Evolutionary conservation across 176 grass and related monocot species (phyloP), one percentile per base, ranked within the genome.

Genomic region (Eremochloa ophiuroides): DNA sequence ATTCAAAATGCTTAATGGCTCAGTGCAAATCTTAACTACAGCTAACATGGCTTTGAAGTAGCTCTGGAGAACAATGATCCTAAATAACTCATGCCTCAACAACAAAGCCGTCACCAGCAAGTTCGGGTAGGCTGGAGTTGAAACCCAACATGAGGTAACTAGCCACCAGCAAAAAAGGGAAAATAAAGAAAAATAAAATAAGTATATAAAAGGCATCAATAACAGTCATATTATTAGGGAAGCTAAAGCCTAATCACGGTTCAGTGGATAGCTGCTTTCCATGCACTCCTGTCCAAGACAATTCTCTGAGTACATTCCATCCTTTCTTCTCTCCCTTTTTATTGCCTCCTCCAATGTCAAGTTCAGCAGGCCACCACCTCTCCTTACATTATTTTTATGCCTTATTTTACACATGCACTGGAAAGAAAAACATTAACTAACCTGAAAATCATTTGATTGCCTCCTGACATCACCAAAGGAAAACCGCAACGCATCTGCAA

Each of bases 361-460:
- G 50, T n/a, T 3, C 0, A 2, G 50, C 6, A 20, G 20, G 6
- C 6, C 20, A 16, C 50, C 50, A 2, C 20, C 20, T 22, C 50
- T 55, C 50, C 50, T 55, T n/a, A 53, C 20, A 55, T 9, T 55
- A 22, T 55, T 55, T 55, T 7, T 8, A n/a, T 55, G 20, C 20
- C 50, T 55, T 55, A 55, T 8, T 56, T 23, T 56, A 18, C 38
- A 44, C 11, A 69, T 31, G 23, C 56, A 62, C 46, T 35, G 15
- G 25, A 65, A 71, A 84, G 3, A 75, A 80, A 74, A 58, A 73
- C n/a, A 68, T 72, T 65, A 41, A 39, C 82, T 55, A 81, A 98
- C 95, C 95, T 95, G 92, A 77, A 98, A 98, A 77, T 95, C 92
- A 79, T 91, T 95, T 69, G 92, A 95, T 75, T 94, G 88, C 72